A percentile compares a stretch with the other conserved stretches of the same genome.
These are phyloP conservation scores for Herpetomonas tarakana DNA, from an alignment of 208 protist genomes.

Conservation along the genomic window DNA sequence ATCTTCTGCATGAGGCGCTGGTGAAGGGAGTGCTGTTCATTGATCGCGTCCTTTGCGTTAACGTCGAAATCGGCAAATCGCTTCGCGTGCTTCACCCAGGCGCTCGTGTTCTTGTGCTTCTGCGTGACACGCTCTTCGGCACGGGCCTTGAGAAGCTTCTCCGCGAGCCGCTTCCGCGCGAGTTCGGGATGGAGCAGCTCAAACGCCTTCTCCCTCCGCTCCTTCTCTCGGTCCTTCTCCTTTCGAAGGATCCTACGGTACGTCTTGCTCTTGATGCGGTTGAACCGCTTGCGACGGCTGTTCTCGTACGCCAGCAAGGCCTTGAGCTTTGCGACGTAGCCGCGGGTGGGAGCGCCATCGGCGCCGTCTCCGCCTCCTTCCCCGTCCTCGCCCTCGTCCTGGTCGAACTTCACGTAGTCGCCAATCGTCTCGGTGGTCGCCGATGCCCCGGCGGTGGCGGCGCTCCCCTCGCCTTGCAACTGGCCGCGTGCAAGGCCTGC, in stretches of 20 bases:
- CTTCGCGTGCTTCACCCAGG: slow-evolving; percentile 90
- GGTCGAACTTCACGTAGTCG: slow-evolving; percentile 38
- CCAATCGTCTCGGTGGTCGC: slow-evolving; percentile 30
- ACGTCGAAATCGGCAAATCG: slow-evolving; percentile 75
- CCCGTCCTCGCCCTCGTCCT: slow-evolving; percentile 19
- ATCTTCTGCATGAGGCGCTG: slow-evolving; percentile 89
- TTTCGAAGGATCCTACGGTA: slow-evolving; percentile 91
- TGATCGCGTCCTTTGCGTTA: slow-evolving; percentile 82
- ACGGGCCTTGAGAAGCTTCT: slow-evolving; percentile 78
- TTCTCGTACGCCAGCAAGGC: slow-evolving; percentile 88
- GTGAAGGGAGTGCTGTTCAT: slow-evolving; percentile 82
- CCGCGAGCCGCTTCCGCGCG: slow-evolving; percentile 63
- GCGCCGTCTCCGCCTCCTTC: slow-evolving; percentile 6
- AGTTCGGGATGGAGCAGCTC: slow-evolving; percentile 87
- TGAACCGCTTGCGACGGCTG: slow-evolving; percentile 78
- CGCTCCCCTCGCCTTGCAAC: slow-evolving; percentile 1
- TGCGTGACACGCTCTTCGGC: slow-evolving; percentile 87
- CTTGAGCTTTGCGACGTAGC: slow-evolving; percentile 89
- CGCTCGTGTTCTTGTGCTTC: slow-evolving; percentile 92
- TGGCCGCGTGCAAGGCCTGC: slow-evolving; percentile 49
- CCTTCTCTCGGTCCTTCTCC: slow-evolving; percentile 87
- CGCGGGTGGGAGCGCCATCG: slow-evolving; percentile 27
- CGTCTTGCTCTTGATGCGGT: slow-evolving; percentile 93
- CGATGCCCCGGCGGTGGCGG: background rate
- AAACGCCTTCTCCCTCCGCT: slow-evolving; percentile 76